A percentile compares a stretch with the other conserved stretches of the same genome.
Evolutionary conservation across 768 basidiomycete genomes (phyloP).

Genomic region (Phylloporus sp.): DNA sequence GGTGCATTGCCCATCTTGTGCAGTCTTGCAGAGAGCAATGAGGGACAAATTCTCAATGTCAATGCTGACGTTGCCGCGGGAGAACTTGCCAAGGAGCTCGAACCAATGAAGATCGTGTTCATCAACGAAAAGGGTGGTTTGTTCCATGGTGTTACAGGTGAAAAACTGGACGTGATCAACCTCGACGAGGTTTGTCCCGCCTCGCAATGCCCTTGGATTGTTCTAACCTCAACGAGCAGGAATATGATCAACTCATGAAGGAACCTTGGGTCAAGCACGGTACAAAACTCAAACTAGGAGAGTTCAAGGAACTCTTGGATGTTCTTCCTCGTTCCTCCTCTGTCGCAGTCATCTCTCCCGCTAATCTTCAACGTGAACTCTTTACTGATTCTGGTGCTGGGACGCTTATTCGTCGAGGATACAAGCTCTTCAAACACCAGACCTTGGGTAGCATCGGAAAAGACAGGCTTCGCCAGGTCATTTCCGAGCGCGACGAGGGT

Average conservation of each 20-base stretch:
- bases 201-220: neutral
- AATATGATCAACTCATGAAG: conserved; percentile 95
- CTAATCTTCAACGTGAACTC: conserved; percentile 92
- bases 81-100: conserved; percentile 95
- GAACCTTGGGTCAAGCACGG: conserved; percentile 99
- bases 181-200: conserved; percentile 73
- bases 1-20: conserved; percentile 96
- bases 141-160: conserved; percentile 95
- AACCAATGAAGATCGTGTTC: conserved; percentile 98
- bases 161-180: conserved; percentile 96
- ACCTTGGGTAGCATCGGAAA: conserved; percentile 82
- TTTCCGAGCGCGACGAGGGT: conserved; percentile 94
- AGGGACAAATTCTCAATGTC: conserved; percentile 98
- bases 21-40: conserved; percentile 87
- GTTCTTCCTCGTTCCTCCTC: conserved; percentile 97
- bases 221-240: conserved; percentile 41
- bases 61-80: conserved; percentile 99
- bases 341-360: conserved; percentile 94
- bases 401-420: conserved; percentile 95
- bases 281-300: conserved; percentile 97
- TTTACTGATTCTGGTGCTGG: conserved; percentile 99
- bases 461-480: conserved; percentile 90
- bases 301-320: conserved; percentile 98
- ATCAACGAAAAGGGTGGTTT: conserved; percentile 97
- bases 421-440: conserved; percentile 92